Evolutionary conservation across 495 filamentous ascomycete species (phyloP), one percentile per base, ranked within the genome.

Genomic region (Daldinia childiae): DNA sequence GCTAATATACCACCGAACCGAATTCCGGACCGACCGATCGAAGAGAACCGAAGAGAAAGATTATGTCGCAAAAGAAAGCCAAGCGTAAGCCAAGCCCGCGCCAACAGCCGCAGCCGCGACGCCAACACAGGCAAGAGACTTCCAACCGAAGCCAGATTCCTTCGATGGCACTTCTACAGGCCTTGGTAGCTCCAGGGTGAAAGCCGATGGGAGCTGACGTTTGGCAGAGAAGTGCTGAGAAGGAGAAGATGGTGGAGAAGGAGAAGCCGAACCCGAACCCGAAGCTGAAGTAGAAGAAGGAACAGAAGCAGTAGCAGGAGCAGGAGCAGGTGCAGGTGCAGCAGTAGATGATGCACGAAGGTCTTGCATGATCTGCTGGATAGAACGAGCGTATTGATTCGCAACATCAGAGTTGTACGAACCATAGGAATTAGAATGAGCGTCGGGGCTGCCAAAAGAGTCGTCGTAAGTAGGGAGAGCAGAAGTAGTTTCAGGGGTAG

Each of bases 81-180:
- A 73, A 60, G 67, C 67, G 36, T 73, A 73, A 11, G 70, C 70
- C 15, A 73, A 39, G 14, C 70, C 65, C 29, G 70, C 70, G 6
- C 64, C 65, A 12, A 73, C 41, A 11, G 65, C 41, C 8, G 70
- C 70, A 48, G 70, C 64, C 3, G 64, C 62, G 39, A 58, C 70
- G 21, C 64, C 70, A 34, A 73, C 65, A 65, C 64, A 68, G 51
- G 70, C 70, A 41, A 73, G 52, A 4, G 64, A 68, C 61, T 73
- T 73, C 70, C 70, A 73, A 30, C 65, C 70, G 41, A 73, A 65
- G 5, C 64, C 65, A 2, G 48, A 50, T 51, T 21, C 57, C 27
- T 29, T 19, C 0, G 19, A 2, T 15, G 52, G 41, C 36, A 61
- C 64, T 48, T 68, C 59, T 38, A 11, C 12, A 48, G 55, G 30